These are phyloP conservation scores for Schizophyllum amplum DNA, from an alignment of 1,284 basidiomycete species.

Conservation along the genomic window DNA sequence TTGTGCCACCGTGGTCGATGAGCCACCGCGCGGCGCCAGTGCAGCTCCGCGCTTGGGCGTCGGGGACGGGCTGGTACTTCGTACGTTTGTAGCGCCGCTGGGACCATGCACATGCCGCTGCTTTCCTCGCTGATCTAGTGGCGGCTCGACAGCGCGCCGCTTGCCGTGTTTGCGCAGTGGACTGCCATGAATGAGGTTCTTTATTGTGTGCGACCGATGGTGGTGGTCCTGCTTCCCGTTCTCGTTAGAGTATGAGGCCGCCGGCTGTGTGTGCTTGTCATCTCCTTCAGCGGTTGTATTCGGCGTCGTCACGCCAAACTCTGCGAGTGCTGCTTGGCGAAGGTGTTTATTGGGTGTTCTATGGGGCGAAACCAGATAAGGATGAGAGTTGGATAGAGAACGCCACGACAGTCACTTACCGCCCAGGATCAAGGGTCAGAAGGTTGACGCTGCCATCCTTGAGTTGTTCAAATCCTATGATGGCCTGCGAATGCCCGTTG, in stretches of 20 bases:
- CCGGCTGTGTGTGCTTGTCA: too few species aligned
- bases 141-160: background rate
- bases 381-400: background rate
- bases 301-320: background rate
- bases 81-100: constrained; percentile 16
- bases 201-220: background rate
- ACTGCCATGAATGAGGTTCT: background rate
- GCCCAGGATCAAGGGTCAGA: constrained; percentile 73
- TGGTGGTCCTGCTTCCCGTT: background rate
- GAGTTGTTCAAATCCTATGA: constrained; percentile 72
- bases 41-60: constrained; percentile 12
- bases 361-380: constrained; percentile 8
- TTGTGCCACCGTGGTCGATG: background rate
- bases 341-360: constrained; percentile 16
- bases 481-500: constrained; percentile 75
- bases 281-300: too few species aligned
- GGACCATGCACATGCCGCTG: background rate
- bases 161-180: background rate
- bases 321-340: constrained; percentile 27
- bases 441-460: constrained; percentile 49
- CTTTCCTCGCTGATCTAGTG: background rate
- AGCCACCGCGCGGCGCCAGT: background rate
- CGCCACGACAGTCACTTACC: constrained; percentile 34
- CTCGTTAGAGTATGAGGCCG: too few species aligned
- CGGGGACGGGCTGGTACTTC: constrained; percentile 25